Base-by-base conservation (phyloP, 495 filamentous ascomycete species). In the Penicillium bialowiezense region DNA sequence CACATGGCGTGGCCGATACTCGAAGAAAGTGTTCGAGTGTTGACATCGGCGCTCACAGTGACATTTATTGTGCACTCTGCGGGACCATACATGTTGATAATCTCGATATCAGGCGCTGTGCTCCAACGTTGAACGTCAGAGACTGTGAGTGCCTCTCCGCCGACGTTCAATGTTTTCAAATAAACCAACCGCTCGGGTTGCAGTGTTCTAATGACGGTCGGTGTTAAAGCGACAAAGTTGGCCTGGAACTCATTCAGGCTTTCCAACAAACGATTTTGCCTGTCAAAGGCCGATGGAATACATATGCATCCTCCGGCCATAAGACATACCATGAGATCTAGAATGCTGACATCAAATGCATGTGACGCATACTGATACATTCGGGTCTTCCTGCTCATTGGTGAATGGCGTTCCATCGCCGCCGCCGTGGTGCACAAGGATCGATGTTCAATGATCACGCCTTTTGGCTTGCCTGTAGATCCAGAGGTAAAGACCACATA, bases 401-500 rank as follows among this genome's bases (percentile, higher is more conserved):
- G 41, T 18, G 33, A 29, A 33, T 44, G 41, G 8, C 17, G 26
- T 24, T 19, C 33, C 36, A 39, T 39, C 36, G 36, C 36, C 13
- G 19, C 36, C 10, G 36, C 36, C 20, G 18, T 39, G 13, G 36
- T 39, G 18, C 36, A 39, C 18, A 39, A 18, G 12, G 41, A 44
- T 13, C 28, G 15, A n/a, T 44, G 41, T 3, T 17, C 5, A 17
- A 44, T 51, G 1, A 65, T 55, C 6, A 71, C 59, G 2, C 66
- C 68, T 38, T 71, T 71, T 2, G 80, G 79, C 68, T 54, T 80
- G 70, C 47, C 68, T 21, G 64, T 73, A 34, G 66, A 68, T 0
- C 68, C 68, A 40, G 76, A 80, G 1, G 82, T 83, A 51, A 75
- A 85, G 37, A 81, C 67, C n/a, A 78, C 56, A 49, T 73, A 83